Conservation (phyloP, 345 rosid species). For the Mangifera indica region DNA sequence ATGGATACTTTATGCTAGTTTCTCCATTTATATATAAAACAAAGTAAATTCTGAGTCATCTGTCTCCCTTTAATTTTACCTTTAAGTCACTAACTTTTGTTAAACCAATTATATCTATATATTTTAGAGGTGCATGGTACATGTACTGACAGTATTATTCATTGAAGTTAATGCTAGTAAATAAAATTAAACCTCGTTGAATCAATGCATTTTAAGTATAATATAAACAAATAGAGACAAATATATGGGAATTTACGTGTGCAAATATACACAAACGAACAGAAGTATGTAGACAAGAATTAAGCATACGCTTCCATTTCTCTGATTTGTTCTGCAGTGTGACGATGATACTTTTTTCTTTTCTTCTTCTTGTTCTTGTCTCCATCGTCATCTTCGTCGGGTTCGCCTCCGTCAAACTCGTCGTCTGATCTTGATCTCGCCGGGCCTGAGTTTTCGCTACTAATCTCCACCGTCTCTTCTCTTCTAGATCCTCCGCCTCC, state of each 20-base stretch:
- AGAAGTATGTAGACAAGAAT: not conserved
- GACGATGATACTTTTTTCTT: slow-evolving; percentile 95
- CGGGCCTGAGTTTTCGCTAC: slow-evolving; percentile 91
- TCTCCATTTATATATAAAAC: slow-evolving; percentile 9
- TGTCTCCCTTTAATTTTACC: slow-evolving; percentile 7
- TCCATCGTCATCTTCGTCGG: slow-evolving; percentile 43
- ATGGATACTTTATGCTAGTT: not conserved
- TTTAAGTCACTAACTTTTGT: slow-evolving; percentile 20
- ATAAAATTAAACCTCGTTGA: too few relatives aligned
- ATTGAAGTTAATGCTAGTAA: too few relatives aligned
- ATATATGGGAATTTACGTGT: too few relatives aligned
- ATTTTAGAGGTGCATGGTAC: too few relatives aligned
- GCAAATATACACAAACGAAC: not conserved
- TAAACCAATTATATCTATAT: not conserved
- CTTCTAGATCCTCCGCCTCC: slow-evolving; percentile 46
- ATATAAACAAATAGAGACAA: not conserved
- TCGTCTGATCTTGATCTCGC: slow-evolving; percentile 86
- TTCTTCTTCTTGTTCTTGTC: slow-evolving; percentile 73
- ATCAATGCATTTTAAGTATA: too few relatives aligned
- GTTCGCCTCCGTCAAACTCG: slow-evolving; percentile 61
- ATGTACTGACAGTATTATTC: too few relatives aligned
- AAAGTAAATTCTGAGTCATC: slow-evolving; percentile 27
- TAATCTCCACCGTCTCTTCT: slow-evolving; percentile 79
- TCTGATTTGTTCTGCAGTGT: slow-evolving; percentile 85
- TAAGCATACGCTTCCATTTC: slow-evolving; percentile 92